phyloP scores from a whole-genome alignment of 345 rosid species.

The Kandelia obovata region DNA sequence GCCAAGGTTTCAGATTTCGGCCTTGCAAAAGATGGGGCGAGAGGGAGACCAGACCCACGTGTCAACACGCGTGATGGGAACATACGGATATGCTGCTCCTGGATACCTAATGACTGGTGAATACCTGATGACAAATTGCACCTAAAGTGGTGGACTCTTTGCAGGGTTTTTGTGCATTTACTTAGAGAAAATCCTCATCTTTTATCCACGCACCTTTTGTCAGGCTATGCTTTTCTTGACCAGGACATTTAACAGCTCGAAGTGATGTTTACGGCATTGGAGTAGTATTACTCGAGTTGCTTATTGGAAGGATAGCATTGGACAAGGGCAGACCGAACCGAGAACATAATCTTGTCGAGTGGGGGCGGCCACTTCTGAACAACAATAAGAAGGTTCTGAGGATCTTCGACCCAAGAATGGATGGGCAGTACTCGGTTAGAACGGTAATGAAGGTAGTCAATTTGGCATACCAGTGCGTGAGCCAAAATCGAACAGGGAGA shows the following conservation, averaged over 20 bases:
- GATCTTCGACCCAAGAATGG: slow-evolving; percentile 89
- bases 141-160: neutral
- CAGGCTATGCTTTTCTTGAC: slow-evolving; percentile 1
- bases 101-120: slow-evolving; percentile 93
- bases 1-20: slow-evolving; percentile 97
- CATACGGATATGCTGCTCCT: slow-evolving; percentile 97
- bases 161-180: neutral
- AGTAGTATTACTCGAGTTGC: slow-evolving; percentile 20
- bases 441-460: slow-evolving; percentile 67
- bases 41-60: slow-evolving; percentile 98
- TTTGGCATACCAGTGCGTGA: slow-evolving; percentile 80
- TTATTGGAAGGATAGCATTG: slow-evolving; percentile 87
- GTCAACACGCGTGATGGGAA: slow-evolving; percentile 95
- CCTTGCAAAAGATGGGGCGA: slow-evolving; percentile 91
- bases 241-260: slow-evolving; percentile 91
- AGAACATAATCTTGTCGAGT: slow-evolving; percentile 89
- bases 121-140: slow-evolving; percentile 13
- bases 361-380: slow-evolving; percentile 89
- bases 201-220: too few species aligned
- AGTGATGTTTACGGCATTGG: slow-evolving; percentile 98
- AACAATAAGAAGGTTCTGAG: slow-evolving; percentile 77
- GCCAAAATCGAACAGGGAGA: slow-evolving; percentile 88
- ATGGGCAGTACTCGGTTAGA: slow-evolving; percentile 65
- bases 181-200: neutral
- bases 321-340: slow-evolving; percentile 86